These are phyloP conservation scores for Linanthus parryae DNA, from an alignment of 148 eudicot species.

Conservation along the genomic window DNA sequence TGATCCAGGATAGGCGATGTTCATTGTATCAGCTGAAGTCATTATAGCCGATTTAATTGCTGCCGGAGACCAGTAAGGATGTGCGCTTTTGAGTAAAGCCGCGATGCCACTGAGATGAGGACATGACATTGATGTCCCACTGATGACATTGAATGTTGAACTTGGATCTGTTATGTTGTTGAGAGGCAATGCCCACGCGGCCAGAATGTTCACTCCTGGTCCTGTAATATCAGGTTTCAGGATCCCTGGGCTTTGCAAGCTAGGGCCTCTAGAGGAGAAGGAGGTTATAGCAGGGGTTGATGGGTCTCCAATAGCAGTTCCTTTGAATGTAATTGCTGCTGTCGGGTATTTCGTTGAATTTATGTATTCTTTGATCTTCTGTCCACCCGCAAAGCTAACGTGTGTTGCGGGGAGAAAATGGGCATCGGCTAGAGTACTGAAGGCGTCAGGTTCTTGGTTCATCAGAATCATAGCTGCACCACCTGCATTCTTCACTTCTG, in stretches of 20 bases:
- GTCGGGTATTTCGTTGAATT: conserved; percentile 18
- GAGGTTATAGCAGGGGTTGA: conserved; percentile 27
- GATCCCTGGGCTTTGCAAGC: conserved; percentile 20
- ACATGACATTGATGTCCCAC: conserved; percentile 40
- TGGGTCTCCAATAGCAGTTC: conserved; percentile 26
- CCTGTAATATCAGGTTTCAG: conserved; percentile 36
- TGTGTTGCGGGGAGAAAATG: conserved; percentile 27
- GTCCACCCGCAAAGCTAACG: conserved; percentile 19
- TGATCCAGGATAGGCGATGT: conserved; percentile 25
- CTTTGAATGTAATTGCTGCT: conserved; percentile 24
- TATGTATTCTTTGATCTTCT: conserved; percentile 20
- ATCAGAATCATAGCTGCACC: conserved; percentile 35
- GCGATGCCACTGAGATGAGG: conserved; percentile 40
- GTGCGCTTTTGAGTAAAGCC: conserved; percentile 30
- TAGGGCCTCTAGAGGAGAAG: conserved; percentile 36
- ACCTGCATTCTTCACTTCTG: conserved; percentile 21
- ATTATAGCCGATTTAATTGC: no score
- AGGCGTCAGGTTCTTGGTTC: conserved; percentile 8
- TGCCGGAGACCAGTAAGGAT: conserved; percentile 41
- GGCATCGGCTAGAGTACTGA: conserved; percentile 13
- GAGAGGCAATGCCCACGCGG: conserved; percentile 27
- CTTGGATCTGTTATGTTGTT: conserved; percentile 14
- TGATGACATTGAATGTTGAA: conserved; percentile 23
- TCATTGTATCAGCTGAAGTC: no score
- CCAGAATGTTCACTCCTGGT: conserved; percentile 33